Evolutionary conservation across 2,329 filamentous ascomycete genomes (phyloP).

Genomic region (Fusarium luffae): DNA sequence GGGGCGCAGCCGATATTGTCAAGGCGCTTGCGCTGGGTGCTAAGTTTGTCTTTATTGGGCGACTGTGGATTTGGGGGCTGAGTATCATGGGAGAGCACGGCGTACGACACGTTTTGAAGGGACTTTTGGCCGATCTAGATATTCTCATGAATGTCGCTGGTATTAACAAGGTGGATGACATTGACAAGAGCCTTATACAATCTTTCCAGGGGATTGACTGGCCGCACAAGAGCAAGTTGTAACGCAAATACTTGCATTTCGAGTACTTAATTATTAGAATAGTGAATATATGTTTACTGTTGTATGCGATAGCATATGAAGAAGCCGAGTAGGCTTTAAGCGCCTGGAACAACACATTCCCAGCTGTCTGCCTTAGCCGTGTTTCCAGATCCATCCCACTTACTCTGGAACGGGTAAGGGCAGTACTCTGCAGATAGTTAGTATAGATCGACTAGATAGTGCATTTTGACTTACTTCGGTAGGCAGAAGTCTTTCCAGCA

Average conservation of each 20-base stretch:
- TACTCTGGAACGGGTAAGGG: constrained; percentile 11
- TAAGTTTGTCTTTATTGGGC: constrained; percentile 19
- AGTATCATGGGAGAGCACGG: constrained; percentile 27
- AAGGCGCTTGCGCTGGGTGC: constrained; percentile 27
- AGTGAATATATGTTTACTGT: neutral
- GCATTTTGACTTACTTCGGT: neutral
- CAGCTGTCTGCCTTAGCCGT: neutral
- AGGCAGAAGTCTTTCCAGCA: neutral
- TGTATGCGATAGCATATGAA: neutral
- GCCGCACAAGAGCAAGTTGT: constrained; percentile 1
- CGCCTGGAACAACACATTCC: neutral
- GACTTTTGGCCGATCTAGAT: constrained; percentile 8
- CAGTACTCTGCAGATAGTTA: neutral
- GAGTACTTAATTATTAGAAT: too few species aligned
- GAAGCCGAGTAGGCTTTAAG: neutral
- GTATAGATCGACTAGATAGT: accelerated
- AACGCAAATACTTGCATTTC: too few species aligned
- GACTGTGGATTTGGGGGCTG: constrained; percentile 24
- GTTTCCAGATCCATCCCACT: constrained; percentile 12
- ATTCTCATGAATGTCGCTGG: constrained; percentile 12
- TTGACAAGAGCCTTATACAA: constrained; percentile 2
- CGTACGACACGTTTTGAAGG: constrained; percentile 14
- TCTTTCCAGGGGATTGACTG: neutral
- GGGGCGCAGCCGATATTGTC: constrained; percentile 23
- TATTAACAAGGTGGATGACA: constrained; percentile 1